phyloP scores from a whole-genome alignment of 805 yeast species.

The Myxozyma nipponensis region DNA sequence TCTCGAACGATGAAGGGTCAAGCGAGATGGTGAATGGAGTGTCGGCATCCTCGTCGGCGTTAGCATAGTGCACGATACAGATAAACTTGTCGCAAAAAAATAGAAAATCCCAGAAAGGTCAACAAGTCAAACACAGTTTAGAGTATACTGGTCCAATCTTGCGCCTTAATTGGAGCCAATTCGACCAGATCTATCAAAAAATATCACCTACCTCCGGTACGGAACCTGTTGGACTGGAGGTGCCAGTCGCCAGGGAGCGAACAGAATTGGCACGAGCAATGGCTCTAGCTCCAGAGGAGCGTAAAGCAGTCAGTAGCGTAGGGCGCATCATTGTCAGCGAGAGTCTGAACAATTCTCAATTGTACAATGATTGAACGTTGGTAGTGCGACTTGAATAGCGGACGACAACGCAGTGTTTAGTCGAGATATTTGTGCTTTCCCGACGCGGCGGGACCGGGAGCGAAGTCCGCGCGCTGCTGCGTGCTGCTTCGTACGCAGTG shows the following conservation, averaged over 20 bases:
- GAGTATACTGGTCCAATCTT: no score
- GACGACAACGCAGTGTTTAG: no score
- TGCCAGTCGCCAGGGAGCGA: slow-evolving; percentile 24
- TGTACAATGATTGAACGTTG: no score
- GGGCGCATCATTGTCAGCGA: background rate
- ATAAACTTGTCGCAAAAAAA: background rate
- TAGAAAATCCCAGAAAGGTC: background rate
- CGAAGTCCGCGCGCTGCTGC: no score
- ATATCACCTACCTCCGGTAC: slow-evolving; percentile 21
- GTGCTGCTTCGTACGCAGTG: no score
- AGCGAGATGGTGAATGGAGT: slow-evolving; percentile 40
- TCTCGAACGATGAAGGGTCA: slow-evolving; percentile 79
- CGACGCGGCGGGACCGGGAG: no score
- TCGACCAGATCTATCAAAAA: no score
- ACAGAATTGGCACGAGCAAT: slow-evolving; percentile 12
- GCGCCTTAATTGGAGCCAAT: no score
- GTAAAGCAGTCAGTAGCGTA: background rate
- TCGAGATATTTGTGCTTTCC: no score
- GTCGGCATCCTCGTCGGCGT: slow-evolving; percentile 16
- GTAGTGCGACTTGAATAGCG: no score
- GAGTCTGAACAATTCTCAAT: no score
- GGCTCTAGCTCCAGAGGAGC: slow-evolving; percentile 21
- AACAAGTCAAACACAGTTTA: background rate
- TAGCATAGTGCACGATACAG: background rate
- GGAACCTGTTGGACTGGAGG: slow-evolving; percentile 8